Conservation (phyloP, 1,284 basidiomycete species). For the Cerioporus squamosus region DNA sequence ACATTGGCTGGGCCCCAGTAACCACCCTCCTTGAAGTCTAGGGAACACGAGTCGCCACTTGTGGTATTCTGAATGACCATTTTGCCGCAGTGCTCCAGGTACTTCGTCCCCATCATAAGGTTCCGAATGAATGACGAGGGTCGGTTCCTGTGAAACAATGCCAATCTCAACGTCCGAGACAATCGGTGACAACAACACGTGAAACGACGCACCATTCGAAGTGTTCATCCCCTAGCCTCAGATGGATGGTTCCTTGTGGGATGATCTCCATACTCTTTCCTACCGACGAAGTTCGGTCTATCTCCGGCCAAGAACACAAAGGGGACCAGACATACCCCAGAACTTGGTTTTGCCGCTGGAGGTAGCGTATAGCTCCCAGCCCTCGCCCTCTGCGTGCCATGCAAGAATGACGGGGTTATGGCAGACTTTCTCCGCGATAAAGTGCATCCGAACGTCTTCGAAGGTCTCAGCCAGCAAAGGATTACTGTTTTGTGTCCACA, state of each 20-base stretch:
- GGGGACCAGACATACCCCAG: constrained; percentile 63
- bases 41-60: constrained; percentile 58
- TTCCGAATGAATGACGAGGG: constrained; percentile 90
- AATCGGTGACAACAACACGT: not conserved
- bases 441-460: constrained; percentile 79
- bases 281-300: constrained; percentile 37
- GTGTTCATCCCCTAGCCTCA: constrained; percentile 65
- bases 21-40: constrained; percentile 86
- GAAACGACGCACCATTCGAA: constrained; percentile 64
- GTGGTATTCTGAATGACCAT: constrained; percentile 71
- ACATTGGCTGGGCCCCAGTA: constrained; percentile 83
- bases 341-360: constrained; percentile 86
- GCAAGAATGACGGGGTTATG: constrained; percentile 87
- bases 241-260: constrained; percentile 69
- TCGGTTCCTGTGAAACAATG: constrained; percentile 63
- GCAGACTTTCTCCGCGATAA: constrained; percentile 88
- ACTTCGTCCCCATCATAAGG: constrained; percentile 88
- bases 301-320: constrained; percentile 24
- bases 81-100: constrained; percentile 82
- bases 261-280: constrained; percentile 87
- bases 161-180: not conserved
- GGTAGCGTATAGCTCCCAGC: constrained; percentile 76
- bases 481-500: constrained; percentile 54
- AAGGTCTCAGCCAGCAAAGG: constrained; percentile 91
- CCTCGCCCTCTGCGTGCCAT: constrained; percentile 79